Evolutionary conservation across 495 filamentous ascomycete genomes (phyloP).

Genomic region (Xylaria palmicola): DNA sequence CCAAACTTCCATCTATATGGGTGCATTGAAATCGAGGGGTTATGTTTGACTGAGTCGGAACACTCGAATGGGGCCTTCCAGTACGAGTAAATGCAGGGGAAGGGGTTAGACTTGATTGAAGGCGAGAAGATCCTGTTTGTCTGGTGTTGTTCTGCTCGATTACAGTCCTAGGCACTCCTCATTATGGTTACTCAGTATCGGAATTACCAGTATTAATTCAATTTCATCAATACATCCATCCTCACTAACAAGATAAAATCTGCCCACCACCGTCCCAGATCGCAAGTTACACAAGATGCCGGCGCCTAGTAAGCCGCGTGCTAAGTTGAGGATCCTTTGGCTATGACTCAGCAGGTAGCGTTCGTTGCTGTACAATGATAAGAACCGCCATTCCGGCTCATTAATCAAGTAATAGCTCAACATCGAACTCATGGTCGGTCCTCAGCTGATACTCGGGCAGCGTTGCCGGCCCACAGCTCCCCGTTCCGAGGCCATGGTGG

Average conservation of each 20-base stretch:
- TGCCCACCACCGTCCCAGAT: background rate
- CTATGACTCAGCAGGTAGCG: too few species aligned
- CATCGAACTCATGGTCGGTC: slow-evolving; percentile 45
- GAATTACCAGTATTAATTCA: background rate
- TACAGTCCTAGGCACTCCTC: background rate
- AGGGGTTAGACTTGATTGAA: background rate
- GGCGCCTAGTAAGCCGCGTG: background rate
- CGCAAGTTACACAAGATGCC: background rate
- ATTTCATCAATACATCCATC: too few species aligned
- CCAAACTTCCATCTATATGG: slow-evolving; percentile 14
- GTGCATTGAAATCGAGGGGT: slow-evolving; percentile 21
- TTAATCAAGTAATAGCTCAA: slow-evolving; percentile 46
- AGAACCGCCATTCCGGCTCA: background rate
- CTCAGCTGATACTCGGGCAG: slow-evolving; percentile 48
- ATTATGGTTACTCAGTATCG: background rate
- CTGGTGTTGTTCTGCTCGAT: slow-evolving; percentile 10
- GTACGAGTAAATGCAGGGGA: slow-evolving; percentile 16
- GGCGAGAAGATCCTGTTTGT: background rate
- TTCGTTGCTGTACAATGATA: background rate
- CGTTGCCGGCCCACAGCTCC: slow-evolving; percentile 52
- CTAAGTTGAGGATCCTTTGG: background rate
- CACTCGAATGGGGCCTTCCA: slow-evolving; percentile 20
- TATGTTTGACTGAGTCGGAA: slow-evolving; percentile 6
- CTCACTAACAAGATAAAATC: too few species aligned
- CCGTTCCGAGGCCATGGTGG: slow-evolving; percentile 55